phyloP scores from a whole-genome alignment of 352 stramenopile species.

The Elongisporangium undulatum region DNA sequence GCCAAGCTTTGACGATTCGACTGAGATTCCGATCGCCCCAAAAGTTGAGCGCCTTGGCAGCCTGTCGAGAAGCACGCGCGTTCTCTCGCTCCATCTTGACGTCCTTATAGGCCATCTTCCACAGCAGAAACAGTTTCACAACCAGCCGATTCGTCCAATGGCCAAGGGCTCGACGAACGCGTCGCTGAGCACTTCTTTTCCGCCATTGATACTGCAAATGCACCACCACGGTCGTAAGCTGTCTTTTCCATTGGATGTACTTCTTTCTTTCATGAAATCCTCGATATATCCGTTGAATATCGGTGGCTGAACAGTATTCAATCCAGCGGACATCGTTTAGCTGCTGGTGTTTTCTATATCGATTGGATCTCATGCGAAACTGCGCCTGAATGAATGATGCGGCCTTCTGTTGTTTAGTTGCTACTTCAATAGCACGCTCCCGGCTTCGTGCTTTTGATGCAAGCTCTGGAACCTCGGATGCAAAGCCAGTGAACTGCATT shows the following conservation, averaged over 20 bases:
- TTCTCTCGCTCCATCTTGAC: slow-evolving; percentile 17
- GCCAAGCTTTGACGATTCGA: slow-evolving; percentile 46
- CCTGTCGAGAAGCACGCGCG: slow-evolving; percentile 18
- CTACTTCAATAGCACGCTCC: slow-evolving; percentile 16
- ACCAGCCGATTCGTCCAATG: slow-evolving; percentile 59
- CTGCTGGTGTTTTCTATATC: slow-evolving; percentile 14
- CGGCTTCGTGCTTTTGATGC: slow-evolving; percentile 30
- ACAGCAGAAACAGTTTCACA: slow-evolving; percentile 47
- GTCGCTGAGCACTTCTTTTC: slow-evolving; percentile 32
- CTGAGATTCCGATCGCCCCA: slow-evolving; percentile 53
- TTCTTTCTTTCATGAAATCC: slow-evolving; percentile 32
- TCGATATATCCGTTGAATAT: slow-evolving; percentile 56
- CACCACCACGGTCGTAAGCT: slow-evolving; percentile 31
- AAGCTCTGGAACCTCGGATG: slow-evolving; percentile 24
- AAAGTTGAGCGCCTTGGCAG: slow-evolving; percentile 52
- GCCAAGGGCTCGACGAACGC: slow-evolving; percentile 38
- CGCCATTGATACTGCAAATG: slow-evolving; percentile 64
- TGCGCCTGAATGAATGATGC: slow-evolving; percentile 39
- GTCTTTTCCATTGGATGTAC: slow-evolving; percentile 32
- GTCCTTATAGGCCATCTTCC: slow-evolving; percentile 27
- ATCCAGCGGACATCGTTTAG: slow-evolving; percentile 30
- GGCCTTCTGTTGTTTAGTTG: slow-evolving; percentile 16
- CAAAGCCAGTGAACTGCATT: slow-evolving; percentile 36
- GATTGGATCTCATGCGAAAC: slow-evolving; percentile 27
- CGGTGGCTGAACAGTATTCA: slow-evolving; percentile 42